Evolutionary conservation across 345 rosid genomes (phyloP).

Genomic region (Eucalyptus tenuipes): DNA sequence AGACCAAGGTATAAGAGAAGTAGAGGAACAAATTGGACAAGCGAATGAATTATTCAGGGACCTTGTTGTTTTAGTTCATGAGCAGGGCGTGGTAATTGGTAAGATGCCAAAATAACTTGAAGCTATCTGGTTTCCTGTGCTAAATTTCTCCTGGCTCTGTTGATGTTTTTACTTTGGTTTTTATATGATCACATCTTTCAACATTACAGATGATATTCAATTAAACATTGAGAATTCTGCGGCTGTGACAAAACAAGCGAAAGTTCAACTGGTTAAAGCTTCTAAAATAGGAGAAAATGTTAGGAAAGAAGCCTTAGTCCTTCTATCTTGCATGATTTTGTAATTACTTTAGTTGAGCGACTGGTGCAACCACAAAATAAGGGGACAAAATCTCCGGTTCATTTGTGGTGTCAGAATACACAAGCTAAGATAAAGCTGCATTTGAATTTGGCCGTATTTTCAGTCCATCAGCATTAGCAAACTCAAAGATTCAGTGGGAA

Average conservation of each 20-base stretch:
- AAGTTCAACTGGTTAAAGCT: conserved; percentile 39
- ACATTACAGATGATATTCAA: conserved; percentile 39
- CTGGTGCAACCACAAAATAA: background rate
- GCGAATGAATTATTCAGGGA: conserved; percentile 60
- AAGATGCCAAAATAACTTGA: conserved; percentile 1
- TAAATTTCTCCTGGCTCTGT: background rate
- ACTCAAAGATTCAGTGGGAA: background rate
- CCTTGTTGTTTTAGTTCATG: conserved; percentile 62
- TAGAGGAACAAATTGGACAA: conserved; percentile 51
- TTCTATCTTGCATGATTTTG: background rate
- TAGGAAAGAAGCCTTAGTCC: background rate
- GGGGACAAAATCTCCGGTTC: background rate
- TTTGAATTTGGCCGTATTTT: background rate
- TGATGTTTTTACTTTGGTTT: background rate
- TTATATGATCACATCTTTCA: background rate
- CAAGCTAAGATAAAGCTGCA: background rate
- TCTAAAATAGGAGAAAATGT: conserved; percentile 31
- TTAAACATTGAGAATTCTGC: conserved; percentile 44
- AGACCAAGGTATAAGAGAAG: conserved; percentile 51
- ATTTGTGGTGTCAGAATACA: background rate
- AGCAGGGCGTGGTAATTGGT: conserved; percentile 61
- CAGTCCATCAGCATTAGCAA: background rate
- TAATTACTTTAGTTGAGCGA: background rate
- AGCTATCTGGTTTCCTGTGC: background rate
- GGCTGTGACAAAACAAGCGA: conserved; percentile 33